Percentiles rank a stretch among this genome's conserved stretches.
phyloP scores from a whole-genome alignment of 768 basidiomycete genomes.

The Podaxis sp. region DNA sequence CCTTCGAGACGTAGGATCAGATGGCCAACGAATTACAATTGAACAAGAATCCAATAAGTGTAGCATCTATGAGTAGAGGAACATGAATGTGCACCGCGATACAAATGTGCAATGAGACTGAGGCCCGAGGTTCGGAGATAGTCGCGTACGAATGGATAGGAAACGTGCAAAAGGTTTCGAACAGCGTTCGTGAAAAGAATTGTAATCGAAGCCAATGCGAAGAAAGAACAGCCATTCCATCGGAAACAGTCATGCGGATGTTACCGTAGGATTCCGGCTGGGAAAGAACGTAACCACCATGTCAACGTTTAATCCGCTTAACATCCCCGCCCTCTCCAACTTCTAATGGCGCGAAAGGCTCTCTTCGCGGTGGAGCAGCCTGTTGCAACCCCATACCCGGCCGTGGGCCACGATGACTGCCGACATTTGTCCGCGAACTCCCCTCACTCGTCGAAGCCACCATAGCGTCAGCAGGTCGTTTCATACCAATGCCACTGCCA shows the following conservation, averaged over 20 bases:
- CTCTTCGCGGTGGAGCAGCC: slow-evolving; percentile 21
- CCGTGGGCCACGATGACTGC: slow-evolving; percentile 21
- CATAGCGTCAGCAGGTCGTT: slow-evolving; percentile 32
- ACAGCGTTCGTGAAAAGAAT: background rate
- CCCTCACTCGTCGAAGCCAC: slow-evolving; percentile 16
- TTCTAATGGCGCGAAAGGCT: slow-evolving; percentile 34
- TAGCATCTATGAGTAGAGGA: too few species aligned
- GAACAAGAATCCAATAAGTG: too few species aligned
- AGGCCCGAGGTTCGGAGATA: background rate
- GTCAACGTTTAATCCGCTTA: slow-evolving; percentile 44
- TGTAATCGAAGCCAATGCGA: background rate
- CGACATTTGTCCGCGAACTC: slow-evolving; percentile 14
- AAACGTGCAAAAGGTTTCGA: background rate
- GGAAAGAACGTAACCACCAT: background rate
- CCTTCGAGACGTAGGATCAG: too few species aligned
- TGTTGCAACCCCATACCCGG: slow-evolving; percentile 41
- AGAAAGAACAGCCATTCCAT: background rate
- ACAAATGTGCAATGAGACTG: too few species aligned
- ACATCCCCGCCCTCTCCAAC: slow-evolving; percentile 37
- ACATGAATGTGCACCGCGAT: too few species aligned
- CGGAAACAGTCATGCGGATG: background rate
- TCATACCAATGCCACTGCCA: slow-evolving; percentile 25
- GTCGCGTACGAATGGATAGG: background rate
- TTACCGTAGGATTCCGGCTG: background rate
- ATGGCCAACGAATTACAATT: too few species aligned